These are phyloP conservation scores for Anethum foeniculum DNA, from an alignment of 140 eudicot genomes.

Conservation along the genomic window DNA sequence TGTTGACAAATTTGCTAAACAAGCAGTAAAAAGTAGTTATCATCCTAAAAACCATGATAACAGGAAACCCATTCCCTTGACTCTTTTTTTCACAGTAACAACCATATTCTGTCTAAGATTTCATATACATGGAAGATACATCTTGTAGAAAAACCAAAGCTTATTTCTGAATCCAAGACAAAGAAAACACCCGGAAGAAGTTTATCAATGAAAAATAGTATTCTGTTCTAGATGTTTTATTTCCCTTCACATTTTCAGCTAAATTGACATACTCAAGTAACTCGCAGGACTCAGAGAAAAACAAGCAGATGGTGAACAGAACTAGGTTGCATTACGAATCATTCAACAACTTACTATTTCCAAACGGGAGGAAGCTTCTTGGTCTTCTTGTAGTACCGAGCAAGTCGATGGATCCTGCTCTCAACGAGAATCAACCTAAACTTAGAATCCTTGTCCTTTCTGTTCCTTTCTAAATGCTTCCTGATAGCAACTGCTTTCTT, in stretches of 20 bases:
- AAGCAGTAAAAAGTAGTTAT: too few species aligned
- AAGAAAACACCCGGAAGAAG: too few species aligned
- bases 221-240: background rate
- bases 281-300: background rate
- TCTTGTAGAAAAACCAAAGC: too few species aligned
- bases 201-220: background rate
- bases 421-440: slow-evolving; percentile 60
- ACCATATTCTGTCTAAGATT: background rate
- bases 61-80: background rate
- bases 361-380: slow-evolving; percentile 62
- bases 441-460: slow-evolving; percentile 50
- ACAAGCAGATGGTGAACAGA: background rate
- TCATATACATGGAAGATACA: background rate
- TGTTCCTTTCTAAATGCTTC: slow-evolving; percentile 47
- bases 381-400: slow-evolving; percentile 57
- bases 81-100: too few species aligned
- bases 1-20: background rate
- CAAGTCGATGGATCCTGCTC: slow-evolving; percentile 58
- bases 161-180: too few species aligned
- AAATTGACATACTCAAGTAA: background rate
- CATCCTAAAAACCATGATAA: background rate
- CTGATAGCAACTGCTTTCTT: slow-evolving; percentile 51
- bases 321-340: background rate
- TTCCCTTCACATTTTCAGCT: background rate
- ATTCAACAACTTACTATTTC: slow-evolving; percentile 34